phyloP scores from a whole-genome alignment of 148 eudicot species.

The Agrostemma githago region DNA sequence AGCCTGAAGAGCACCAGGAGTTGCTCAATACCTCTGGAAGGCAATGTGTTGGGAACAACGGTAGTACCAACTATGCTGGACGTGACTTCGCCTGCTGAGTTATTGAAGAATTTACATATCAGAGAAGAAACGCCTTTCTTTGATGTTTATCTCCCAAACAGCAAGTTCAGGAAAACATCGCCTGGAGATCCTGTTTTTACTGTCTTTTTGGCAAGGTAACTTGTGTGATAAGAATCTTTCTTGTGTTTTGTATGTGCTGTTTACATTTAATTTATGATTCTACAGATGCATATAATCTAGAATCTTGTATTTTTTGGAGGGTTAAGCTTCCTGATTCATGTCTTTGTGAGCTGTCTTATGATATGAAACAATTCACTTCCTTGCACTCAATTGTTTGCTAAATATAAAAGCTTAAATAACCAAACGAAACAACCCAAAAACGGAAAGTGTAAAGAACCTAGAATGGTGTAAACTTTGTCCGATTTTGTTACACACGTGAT shows the following conservation, averaged over 20 bases:
- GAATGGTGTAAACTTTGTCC: no score
- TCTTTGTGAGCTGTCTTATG: no score
- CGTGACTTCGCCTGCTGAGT: slow-evolving; percentile 24
- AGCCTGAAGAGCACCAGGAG: slow-evolving; percentile 42
- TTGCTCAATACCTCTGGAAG: slow-evolving; percentile 21
- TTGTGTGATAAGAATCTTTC: no score
- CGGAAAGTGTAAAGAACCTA: no score
- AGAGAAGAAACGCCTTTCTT: slow-evolving; percentile 47
- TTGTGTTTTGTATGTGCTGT: no score
- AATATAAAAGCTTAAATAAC: background rate
- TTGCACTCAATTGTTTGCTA: background rate
- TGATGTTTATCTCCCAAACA: slow-evolving; percentile 85
- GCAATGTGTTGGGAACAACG: slow-evolving; percentile 2
- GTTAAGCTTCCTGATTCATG: no score
- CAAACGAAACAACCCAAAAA: no score
- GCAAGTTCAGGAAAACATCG: slow-evolving; percentile 76
- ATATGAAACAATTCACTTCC: no score
- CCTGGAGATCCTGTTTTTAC: slow-evolving; percentile 74
- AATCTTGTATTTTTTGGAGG: no score
- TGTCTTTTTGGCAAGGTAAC: slow-evolving; percentile 56
- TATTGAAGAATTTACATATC: slow-evolving; percentile 46
- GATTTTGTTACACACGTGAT: no score
- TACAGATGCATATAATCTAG: no score
- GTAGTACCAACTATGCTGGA: slow-evolving; percentile 11
- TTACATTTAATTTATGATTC: no score